Evolutionary conservation across 306 rosid genomes (phyloP).

Genomic region (Trichosanthes cucumerina): DNA sequence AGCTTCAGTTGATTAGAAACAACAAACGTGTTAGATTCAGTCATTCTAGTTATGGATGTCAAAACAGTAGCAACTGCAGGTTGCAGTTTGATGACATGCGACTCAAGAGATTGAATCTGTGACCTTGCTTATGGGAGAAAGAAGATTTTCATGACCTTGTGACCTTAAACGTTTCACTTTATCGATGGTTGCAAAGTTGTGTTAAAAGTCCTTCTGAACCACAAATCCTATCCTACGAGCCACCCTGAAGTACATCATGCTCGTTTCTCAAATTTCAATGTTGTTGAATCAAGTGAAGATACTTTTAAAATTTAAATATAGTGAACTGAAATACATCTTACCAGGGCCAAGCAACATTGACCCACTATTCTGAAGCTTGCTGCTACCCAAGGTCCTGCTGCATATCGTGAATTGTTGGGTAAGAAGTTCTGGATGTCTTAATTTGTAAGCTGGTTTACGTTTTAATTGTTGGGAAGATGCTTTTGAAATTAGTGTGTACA

Average conservation of each 20-base stretch:
- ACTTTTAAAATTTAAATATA: neutral
- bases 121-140: neutral
- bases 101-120: neutral
- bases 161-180: neutral
- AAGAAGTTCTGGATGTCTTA: constrained; percentile 47
- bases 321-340: neutral
- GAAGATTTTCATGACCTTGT: neutral
- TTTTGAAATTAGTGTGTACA: neutral
- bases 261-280: neutral
- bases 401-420: constrained; percentile 42
- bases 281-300: neutral
- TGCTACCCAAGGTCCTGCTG: constrained; percentile 48
- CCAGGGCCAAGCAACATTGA: neutral
- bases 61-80: neutral
- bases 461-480: neutral
- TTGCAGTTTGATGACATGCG: neutral
- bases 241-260: neutral
- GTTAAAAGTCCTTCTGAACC: neutral
- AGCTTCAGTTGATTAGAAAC: neutral
- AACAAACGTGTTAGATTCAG: neutral
- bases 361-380: constrained; percentile 58
- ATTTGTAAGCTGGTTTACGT: neutral
- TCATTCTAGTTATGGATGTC: neutral
- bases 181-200: neutral
- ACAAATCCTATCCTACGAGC: neutral